These are phyloP conservation scores for Lactifluus subvellereus DNA, from an alignment of 768 basidiomycete genomes.

Conservation along the genomic window DNA sequence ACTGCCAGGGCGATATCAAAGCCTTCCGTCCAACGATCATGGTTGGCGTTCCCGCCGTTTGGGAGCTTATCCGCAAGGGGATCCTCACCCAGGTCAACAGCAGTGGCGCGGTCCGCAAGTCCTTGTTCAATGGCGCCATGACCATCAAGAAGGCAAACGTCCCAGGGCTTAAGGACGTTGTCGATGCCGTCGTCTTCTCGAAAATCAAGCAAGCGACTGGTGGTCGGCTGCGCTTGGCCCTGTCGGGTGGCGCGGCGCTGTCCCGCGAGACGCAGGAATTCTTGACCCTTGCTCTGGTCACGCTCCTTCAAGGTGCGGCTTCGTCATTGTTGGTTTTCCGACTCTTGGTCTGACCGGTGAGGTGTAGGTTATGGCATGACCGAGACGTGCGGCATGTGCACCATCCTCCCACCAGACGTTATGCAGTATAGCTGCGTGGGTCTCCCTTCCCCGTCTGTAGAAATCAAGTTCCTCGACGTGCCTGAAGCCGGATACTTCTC, in stretches of 20 bases:
- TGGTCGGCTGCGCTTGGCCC: conserved; percentile 71
- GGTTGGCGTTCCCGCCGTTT: conserved; percentile 93
- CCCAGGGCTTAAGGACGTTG: conserved; percentile 59
- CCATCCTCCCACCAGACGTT: conserved; percentile 78
- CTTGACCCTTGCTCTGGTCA: conserved; percentile 72
- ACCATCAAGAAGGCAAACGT: conserved; percentile 64
- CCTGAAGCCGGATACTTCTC: conserved; percentile 81
- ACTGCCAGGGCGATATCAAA: conserved; percentile 81
- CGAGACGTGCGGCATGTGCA: conserved; percentile 90
- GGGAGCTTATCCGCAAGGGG: conserved; percentile 96
- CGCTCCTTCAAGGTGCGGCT: conserved; percentile 75
- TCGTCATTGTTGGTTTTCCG: background rate
- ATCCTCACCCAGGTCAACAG: conserved; percentile 76
- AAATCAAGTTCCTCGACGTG: conserved; percentile 83
- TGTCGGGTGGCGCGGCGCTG: conserved; percentile 85
- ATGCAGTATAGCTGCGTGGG: conserved; percentile 75
- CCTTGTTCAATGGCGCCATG: conserved; percentile 75
- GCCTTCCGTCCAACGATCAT: conserved; percentile 84
- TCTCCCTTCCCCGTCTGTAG: conserved; percentile 79
- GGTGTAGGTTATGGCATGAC: conserved; percentile 87
- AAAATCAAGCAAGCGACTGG: conserved; percentile 81
- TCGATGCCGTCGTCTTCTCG: conserved; percentile 71
- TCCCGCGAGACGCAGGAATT: conserved; percentile 89
- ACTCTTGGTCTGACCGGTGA: background rate
- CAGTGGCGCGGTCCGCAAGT: conserved; percentile 60